Evolutionary conservation across 306 rosid species (phyloP), one percentile per base, ranked within the genome.

Genomic region (Quercus variabilis): DNA sequence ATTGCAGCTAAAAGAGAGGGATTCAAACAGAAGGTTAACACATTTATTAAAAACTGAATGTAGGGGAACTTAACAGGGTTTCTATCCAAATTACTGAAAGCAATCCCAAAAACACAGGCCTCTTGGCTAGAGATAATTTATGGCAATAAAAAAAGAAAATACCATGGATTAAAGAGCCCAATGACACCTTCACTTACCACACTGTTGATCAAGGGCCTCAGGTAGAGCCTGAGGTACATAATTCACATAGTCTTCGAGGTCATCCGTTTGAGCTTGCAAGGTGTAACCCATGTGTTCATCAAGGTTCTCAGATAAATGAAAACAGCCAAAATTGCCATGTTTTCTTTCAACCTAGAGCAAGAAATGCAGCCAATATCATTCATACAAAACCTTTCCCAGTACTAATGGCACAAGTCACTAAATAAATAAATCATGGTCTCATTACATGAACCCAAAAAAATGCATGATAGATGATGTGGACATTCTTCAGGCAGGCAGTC

Each of bases 301-400:
- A 74, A 94, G 93, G 88, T 92, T 94, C 88, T 94, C 97, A 15
- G 88, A 87, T 81, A 94, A 83, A 90, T 89, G 89, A 87, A 94
- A 94, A 56, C 95, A 94, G 74, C 95, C 97, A 83, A 85, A 59
- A 72, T 82, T 86, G 73, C 88, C 89, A 69, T 89, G 81, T 83
- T 89, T 92, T 69, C 86, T 91, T 85, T 88, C 88, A 55, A 93
- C 99, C 99, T 94, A 85, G 76, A 83, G 80, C 65, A 87, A 80
- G 62, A 78, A 65, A 55, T 60, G 74, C 74, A 69, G 26, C 65
- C 78, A 51, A 62, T 69, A 46, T 76, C 23, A 80, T 38, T 46
- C 55, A 68, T 58, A 74, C 79, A 52, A 55, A 55, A 52, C 56
- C 51, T 67, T 41, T 68, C 26, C 13, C 43, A 4, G 68, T 52